phyloP scores from a whole-genome alignment of 2,329 filamentous ascomycete species.

The Hortaea sp. region DNA sequence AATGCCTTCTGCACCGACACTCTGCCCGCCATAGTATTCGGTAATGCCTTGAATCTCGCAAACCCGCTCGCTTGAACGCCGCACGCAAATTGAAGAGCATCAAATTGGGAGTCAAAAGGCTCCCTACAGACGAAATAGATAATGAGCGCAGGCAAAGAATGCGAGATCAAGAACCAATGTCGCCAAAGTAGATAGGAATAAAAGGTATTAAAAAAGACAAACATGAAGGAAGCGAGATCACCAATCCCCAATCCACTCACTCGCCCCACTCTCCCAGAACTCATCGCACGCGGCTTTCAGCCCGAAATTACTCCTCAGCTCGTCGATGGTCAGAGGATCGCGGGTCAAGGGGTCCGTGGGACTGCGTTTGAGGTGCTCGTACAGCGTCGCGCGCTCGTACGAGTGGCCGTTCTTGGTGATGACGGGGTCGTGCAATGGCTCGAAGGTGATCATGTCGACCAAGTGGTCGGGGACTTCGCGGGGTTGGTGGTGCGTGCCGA shows the following conservation, averaged over 20 bases:
- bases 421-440: conserved; percentile 34
- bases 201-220: too few species aligned
- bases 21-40: too few species aligned
- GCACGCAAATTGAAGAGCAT: too few species aligned
- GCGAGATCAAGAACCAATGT: too few species aligned
- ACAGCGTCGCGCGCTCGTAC: conserved; percentile 76
- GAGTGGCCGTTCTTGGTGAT: conserved; percentile 75
- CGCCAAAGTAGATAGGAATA: too few species aligned
- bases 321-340: conserved; percentile 55
- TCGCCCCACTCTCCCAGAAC: conserved; percentile 79
- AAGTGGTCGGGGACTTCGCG: conserved; percentile 64
- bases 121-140: too few species aligned
- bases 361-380: conserved; percentile 71
- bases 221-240: not conserved
- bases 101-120: too few species aligned
- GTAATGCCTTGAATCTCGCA: too few species aligned
- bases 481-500: conserved; percentile 25
- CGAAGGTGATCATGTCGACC: conserved; percentile 50
- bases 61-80: too few species aligned
- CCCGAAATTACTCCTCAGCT: conserved; percentile 72
- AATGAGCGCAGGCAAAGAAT: too few species aligned
- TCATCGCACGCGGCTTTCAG: conserved; percentile 75
- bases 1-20: too few species aligned
- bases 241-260: conserved; percentile 54
- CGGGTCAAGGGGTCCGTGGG: conserved; percentile 75